Evolutionary conservation across 176 grass and related monocot species (phyloP).

Genomic region (Otatea glauca): DNA sequence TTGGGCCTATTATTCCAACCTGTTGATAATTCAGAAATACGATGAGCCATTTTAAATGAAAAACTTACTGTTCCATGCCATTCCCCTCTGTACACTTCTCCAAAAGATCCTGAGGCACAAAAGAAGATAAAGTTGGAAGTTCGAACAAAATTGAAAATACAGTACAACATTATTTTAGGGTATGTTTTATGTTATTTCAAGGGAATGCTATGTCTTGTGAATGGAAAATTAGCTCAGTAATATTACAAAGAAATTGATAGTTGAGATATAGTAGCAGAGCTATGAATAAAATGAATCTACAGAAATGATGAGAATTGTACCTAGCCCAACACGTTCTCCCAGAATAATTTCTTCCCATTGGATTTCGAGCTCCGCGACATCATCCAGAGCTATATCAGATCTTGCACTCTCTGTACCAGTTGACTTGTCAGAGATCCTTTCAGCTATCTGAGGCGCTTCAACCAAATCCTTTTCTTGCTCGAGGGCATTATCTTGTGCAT

Average conservation of each 20-base stretch:
- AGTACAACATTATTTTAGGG: not conserved
- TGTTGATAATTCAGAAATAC: slow-evolving; percentile 25
- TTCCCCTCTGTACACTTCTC: slow-evolving; percentile 95
- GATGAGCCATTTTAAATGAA: slow-evolving; percentile 20
- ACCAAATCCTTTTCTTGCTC: slow-evolving; percentile 50
- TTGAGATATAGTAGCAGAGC: not conserved
- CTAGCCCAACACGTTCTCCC: slow-evolving; percentile 91
- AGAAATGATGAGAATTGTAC: slow-evolving; percentile 55
- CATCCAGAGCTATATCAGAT: slow-evolving; percentile 84
- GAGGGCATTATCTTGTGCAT: slow-evolving; percentile 53
- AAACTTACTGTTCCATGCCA: slow-evolving; percentile 97
- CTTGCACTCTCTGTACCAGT: slow-evolving; percentile 79
- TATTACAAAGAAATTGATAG: slow-evolving; percentile 14
- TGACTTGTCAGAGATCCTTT: slow-evolving; percentile 79
- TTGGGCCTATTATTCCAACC: not conserved
- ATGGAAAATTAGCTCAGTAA: slow-evolving; percentile 33
- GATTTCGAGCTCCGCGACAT: slow-evolving; percentile 91
- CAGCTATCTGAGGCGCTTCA: slow-evolving; percentile 64
- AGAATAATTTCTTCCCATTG: slow-evolving; percentile 91
- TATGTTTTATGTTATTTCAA: slow-evolving; percentile 12
- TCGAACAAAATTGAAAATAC: slow-evolving; percentile 25
- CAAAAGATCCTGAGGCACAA: slow-evolving; percentile 75
- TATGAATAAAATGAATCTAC: slow-evolving; percentile 26
- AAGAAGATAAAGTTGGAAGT: slow-evolving; percentile 34
- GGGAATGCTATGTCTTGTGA: not conserved